These are phyloP conservation scores for Chrysochromulina tobinii DNA, from an alignment of 78 protist species.

Conservation along the genomic window DNA sequence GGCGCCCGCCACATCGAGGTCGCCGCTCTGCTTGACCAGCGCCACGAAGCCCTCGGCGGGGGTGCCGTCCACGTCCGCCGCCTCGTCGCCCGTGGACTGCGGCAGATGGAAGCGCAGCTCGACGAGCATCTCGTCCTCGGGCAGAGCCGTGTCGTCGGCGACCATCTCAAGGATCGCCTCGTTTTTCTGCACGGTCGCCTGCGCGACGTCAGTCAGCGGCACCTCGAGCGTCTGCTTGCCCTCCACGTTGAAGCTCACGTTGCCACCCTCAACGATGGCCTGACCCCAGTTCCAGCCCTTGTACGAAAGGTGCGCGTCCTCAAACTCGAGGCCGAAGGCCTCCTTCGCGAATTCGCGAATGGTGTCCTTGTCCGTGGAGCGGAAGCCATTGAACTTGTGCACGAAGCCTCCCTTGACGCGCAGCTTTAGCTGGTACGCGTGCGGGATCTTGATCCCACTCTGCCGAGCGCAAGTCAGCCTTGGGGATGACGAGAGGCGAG, in stretches of 20 bases:
- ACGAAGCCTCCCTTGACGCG: constrained; percentile 2
- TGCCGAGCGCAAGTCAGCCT: background rate
- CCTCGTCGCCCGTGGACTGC: background rate
- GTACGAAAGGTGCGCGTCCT: background rate
- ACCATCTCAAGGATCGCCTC: background rate
- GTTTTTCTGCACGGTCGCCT: background rate
- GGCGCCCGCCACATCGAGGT: constrained; percentile 8
- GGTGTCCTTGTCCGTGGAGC: background rate
- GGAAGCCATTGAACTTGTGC: background rate
- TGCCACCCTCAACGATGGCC: background rate
- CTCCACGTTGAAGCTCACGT: background rate
- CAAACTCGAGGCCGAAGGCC: background rate
- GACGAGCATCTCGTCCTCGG: constrained; percentile 20
- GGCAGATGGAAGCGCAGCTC: background rate
- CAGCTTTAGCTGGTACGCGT: background rate
- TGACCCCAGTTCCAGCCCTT: constrained; percentile 7
- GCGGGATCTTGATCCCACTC: constrained; percentile 5
- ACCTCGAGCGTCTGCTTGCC: background rate
- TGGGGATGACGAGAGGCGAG: background rate
- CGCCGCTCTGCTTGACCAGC: background rate
- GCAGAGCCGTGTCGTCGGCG: background rate
- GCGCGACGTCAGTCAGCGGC: background rate
- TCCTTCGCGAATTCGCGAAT: background rate
- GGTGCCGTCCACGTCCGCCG: background rate
- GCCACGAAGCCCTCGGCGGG: background rate